These are phyloP conservation scores for Neurospora tetrasperma DNA, from an alignment of 495 filamentous ascomycete species.

Conservation along the genomic window DNA sequence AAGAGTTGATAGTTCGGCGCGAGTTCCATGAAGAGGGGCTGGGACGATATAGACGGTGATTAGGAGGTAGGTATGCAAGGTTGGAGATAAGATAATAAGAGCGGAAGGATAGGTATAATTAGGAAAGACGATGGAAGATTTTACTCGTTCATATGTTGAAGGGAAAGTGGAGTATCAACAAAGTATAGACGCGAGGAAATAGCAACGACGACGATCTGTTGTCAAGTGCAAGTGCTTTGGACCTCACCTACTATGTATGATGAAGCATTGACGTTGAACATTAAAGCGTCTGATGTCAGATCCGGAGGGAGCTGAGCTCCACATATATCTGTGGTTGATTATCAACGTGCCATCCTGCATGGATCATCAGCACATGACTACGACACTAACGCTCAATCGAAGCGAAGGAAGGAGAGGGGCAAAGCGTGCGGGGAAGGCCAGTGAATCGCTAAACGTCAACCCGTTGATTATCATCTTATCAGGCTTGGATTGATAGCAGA, in stretches of 20 bases:
- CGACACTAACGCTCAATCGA: too few relatives aligned
- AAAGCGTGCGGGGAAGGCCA: background rate
- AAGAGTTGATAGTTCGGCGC: too few relatives aligned
- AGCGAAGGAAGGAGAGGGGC: background rate
- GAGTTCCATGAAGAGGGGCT: too few relatives aligned
- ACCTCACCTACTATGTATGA: background rate
- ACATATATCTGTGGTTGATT: background rate
- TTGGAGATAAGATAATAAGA: too few relatives aligned
- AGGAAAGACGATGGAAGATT: too few relatives aligned
- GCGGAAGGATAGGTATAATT: too few relatives aligned
- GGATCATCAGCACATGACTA: background rate
- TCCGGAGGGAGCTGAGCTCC: background rate
- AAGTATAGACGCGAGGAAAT: background rate
- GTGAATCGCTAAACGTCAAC: background rate
- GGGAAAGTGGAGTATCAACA: background rate
- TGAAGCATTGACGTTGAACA: background rate
- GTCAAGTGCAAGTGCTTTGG: background rate
- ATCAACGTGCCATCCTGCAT: background rate
- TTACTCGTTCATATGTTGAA: too few relatives aligned
- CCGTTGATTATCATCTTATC: background rate
- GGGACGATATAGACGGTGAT: too few relatives aligned
- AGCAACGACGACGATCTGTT: background rate
- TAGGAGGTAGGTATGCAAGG: too few relatives aligned
- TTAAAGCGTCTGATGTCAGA: background rate
- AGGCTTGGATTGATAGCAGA: background rate